Evolutionary conservation across 1,284 basidiomycete genomes (phyloP).

Genomic region (Neolentinus lepideus): DNA sequence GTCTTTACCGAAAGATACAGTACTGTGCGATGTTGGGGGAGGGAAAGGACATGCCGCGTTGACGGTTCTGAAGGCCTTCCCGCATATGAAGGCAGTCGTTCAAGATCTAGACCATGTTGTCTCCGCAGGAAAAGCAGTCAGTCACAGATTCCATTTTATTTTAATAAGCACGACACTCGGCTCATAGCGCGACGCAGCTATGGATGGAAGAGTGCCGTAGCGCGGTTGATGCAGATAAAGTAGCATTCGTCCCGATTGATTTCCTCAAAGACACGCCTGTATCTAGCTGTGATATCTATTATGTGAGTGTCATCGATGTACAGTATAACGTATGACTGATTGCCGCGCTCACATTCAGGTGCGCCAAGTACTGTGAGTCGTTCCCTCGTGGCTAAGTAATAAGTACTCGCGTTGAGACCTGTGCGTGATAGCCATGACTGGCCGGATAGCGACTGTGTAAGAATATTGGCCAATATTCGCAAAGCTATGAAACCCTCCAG

Average conservation of each 20-base stretch:
- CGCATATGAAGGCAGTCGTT: constrained; percentile 32
- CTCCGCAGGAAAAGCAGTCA: constrained; percentile 27
- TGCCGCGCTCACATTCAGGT: background rate
- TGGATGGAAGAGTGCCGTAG: constrained; percentile 27
- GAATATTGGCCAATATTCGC: constrained; percentile 19
- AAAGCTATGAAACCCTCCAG: constrained; percentile 13
- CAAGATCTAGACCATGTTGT: constrained; percentile 31
- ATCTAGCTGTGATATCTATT: constrained; percentile 34
- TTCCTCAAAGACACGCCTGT: constrained; percentile 36
- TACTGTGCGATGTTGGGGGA: constrained; percentile 42
- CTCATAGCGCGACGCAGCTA: constrained; percentile 14
- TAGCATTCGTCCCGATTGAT: constrained; percentile 34
- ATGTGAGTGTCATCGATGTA: constrained; percentile 24
- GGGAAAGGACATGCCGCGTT: constrained; percentile 36
- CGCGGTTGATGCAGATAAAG: constrained; percentile 23
- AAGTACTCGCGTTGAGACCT: background rate
- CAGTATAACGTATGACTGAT: background rate
- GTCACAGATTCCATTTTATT: constrained; percentile 11
- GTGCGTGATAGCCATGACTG: constrained; percentile 19
- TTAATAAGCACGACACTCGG: background rate
- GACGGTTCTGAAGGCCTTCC: constrained; percentile 29
- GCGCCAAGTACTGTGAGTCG: background rate
- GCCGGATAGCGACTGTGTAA: constrained; percentile 15
- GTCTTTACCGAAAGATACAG: constrained; percentile 23
- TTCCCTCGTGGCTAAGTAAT: background rate